These are phyloP conservation scores for Cyamopsis tetragonoloba DNA, from an alignment of 306 rosid species.

Conservation along the genomic window DNA sequence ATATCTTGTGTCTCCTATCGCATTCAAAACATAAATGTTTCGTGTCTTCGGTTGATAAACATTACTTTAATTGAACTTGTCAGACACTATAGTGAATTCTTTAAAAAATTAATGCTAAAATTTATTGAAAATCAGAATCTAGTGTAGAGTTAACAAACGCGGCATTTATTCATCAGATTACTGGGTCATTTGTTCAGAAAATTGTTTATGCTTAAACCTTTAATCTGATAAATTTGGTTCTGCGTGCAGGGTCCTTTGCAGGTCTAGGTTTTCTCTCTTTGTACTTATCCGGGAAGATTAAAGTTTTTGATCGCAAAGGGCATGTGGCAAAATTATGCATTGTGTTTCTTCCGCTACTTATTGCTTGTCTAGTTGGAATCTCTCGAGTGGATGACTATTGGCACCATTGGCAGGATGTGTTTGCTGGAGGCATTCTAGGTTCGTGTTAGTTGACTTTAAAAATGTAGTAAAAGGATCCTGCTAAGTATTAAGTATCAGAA, in stretches of 20 bases:
- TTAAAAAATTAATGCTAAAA: background rate
- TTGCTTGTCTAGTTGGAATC: slow-evolving; percentile 70
- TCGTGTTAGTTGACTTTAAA: background rate
- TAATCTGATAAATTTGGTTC: slow-evolving; percentile 21
- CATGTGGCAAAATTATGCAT: slow-evolving; percentile 82
- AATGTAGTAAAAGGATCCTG: background rate
- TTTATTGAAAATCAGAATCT: background rate
- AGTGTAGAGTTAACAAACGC: background rate
- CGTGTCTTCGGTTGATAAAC: too few species aligned
- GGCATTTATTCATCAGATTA: background rate
- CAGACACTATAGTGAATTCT: background rate
- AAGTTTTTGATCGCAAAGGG: slow-evolving; percentile 73
- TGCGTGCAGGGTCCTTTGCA: slow-evolving; percentile 87
- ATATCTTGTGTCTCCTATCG: too few species aligned
- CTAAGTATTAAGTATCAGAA: background rate
- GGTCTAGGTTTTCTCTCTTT: slow-evolving; percentile 81
- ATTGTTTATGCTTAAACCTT: background rate
- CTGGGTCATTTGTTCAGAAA: background rate
- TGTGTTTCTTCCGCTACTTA: slow-evolving; percentile 68
- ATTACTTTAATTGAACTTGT: background rate
- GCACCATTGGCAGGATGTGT: slow-evolving; percentile 99
- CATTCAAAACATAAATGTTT: too few species aligned
- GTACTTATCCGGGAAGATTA: slow-evolving; percentile 76
- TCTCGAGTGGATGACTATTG: slow-evolving; percentile 90
- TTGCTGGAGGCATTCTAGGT: slow-evolving; percentile 81